phyloP scores from a whole-genome alignment of 176 grass and related monocot species.

The Tillandsia fasciculata region DNA sequence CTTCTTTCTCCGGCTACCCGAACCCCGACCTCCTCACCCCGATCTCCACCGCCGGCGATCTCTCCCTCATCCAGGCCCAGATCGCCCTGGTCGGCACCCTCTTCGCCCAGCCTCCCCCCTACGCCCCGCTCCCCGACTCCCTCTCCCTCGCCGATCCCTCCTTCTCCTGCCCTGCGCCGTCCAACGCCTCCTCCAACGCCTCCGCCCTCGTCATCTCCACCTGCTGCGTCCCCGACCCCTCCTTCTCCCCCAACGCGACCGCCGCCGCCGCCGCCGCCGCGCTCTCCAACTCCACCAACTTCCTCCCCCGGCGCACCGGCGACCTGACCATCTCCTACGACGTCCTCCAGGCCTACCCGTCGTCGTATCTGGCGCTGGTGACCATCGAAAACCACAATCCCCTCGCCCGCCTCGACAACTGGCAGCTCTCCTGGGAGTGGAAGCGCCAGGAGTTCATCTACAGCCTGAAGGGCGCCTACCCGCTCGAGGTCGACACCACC shows the following conservation, averaged over 20 bases:
- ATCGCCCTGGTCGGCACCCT: conserved; percentile 62
- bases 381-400: conserved; percentile 71
- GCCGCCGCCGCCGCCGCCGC: conserved; percentile 23
- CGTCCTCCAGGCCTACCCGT: conserved; percentile 46
- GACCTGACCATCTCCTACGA: conserved; percentile 87
- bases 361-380: conserved; percentile 76
- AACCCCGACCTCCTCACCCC: conserved; percentile 72
- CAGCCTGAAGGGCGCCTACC: conserved; percentile 64
- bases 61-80: conserved; percentile 33
- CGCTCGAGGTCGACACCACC: conserved; percentile 32
- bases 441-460: conserved; percentile 66
- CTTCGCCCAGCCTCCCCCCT: conserved; percentile 30
- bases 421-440: conserved; percentile 77
- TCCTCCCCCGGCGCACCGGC: conserved; percentile 44
- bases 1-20: conserved; percentile 72
- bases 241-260: conserved; percentile 30
- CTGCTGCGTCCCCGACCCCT: conserved; percentile 70
- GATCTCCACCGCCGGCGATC: conserved; percentile 59
- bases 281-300: conserved; percentile 40
- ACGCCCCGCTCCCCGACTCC: conserved; percentile 40
- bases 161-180: conserved; percentile 46
- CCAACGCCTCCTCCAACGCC: conserved; percentile 2
- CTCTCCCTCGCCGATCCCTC: conserved; percentile 39
- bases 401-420: conserved; percentile 89
- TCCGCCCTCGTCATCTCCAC: conserved; percentile 14